Evolutionary conservation across 441 rosid species (phyloP), one percentile per base, ranked within the genome.

Genomic region (Euphorbia neoarborescens): DNA sequence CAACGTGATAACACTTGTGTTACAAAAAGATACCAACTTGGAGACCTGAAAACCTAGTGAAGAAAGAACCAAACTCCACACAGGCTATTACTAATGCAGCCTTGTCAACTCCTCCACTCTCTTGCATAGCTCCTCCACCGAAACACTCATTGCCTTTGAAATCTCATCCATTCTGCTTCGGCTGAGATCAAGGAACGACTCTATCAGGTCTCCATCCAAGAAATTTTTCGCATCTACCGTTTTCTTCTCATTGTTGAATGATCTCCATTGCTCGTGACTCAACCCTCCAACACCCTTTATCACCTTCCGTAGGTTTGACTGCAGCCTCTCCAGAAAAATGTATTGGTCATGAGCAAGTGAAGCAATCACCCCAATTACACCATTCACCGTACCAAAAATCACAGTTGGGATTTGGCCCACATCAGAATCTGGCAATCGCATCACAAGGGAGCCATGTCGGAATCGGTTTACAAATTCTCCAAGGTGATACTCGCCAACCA

Each of bases 191-290:
- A 94, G 83, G 72, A 94, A 91, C 0, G 94, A 90, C 69, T 94
- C 99, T 0, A 94, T 92, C 25, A 94, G 81, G 69, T 90, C 99
- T 44, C 98, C 98, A 14, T 94, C 99, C 76, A 94, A 71, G 83
- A 88, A 90, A 78, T 82, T 87, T 61, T 71, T 90, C 3, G 97
- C 97, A 56, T 90, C 97, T 5, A 66, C 85, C 0, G 87, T 94
- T 84, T 78, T 90, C 81, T 90, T 92, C 78, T 94, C 94, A n/a
- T 86, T 90, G 82, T 83, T 87, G 80, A 94, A 94, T 27, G 92
- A 94, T 68, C 98, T 87, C 99, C 97, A 94, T 44, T 92, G 96
- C 77, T 94, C 97, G 19, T 94, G 98, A 81, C 85, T 89, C 75
- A 92, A 80, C 34, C 97, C 97, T 30, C 97, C 98, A 1, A 94